Percentiles rank a stretch among this genome's conserved stretches.
Evolutionary conservation across 1,284 basidiomycete species (phyloP).

Genomic region (Fomitopsis schrenkii): DNA sequence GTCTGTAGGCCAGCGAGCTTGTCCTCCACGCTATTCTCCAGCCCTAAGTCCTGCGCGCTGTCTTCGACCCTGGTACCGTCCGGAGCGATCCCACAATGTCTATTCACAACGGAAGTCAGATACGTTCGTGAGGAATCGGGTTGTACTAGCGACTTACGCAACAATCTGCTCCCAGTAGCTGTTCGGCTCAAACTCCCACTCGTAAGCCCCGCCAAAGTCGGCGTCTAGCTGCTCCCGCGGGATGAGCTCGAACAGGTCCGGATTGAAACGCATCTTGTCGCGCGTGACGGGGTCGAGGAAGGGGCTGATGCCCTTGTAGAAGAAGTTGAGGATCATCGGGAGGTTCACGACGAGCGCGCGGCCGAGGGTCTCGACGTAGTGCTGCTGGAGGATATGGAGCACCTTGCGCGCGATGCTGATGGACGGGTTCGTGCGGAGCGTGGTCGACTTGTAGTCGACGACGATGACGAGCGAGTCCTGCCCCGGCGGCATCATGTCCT

Average conservation of each 20-base stretch:
- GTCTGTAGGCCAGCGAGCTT: not conserved
- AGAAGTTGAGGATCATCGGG: slow-evolving; percentile 75
- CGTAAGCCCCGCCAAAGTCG: slow-evolving; percentile 78
- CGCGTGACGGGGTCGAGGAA: slow-evolving; percentile 90
- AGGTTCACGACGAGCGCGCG: slow-evolving; percentile 84
- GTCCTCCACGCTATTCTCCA: not conserved
- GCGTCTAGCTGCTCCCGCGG: slow-evolving; percentile 75
- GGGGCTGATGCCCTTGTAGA: slow-evolving; percentile 84
- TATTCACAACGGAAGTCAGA: slow-evolving; percentile 18
- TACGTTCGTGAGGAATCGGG: not conserved
- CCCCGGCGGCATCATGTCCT: slow-evolving; percentile 80
- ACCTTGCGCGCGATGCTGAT: slow-evolving; percentile 77
- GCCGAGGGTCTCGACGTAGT: slow-evolving; percentile 89
- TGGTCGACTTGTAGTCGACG: slow-evolving; percentile 81
- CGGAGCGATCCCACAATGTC: slow-evolving; percentile 54
- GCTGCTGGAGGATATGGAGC: slow-evolving; percentile 82
- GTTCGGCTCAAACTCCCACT: slow-evolving; percentile 74
- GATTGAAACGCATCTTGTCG: slow-evolving; percentile 93
- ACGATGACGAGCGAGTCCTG: slow-evolving; percentile 80
- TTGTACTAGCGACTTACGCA: slow-evolving; percentile 38
- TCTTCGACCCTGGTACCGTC: slow-evolving; percentile 48
- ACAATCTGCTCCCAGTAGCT: slow-evolving; percentile 79
- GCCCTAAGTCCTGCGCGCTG: not conserved
- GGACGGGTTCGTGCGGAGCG: slow-evolving; percentile 77
- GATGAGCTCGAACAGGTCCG: slow-evolving; percentile 73